Conservation (phyloP, 768 basidiomycete species). For the Termitomyces sp. region DNA sequence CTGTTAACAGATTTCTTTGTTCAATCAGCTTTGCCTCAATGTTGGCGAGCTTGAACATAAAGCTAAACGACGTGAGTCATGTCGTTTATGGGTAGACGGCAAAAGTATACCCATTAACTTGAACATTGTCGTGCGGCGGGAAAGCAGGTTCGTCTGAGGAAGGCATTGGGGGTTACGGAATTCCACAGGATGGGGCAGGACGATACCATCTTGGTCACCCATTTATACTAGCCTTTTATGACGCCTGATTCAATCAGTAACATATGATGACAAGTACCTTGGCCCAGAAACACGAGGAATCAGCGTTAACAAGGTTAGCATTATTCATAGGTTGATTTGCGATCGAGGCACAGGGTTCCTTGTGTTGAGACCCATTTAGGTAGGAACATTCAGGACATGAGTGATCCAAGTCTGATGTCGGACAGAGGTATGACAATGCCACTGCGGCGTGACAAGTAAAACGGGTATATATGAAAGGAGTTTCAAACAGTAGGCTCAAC, state of each 20-base stretch:
- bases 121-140: constrained; percentile 1
- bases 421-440: background rate
- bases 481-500: background rate
- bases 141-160: background rate
- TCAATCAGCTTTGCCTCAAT: constrained; percentile 4
- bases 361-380: background rate
- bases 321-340: background rate
- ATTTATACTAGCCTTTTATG: background rate
- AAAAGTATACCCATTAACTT: background rate
- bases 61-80: background rate
- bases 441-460: background rate
- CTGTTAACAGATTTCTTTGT: background rate
- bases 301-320: background rate
- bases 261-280: background rate
- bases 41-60: constrained; percentile 1
- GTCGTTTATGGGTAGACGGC: background rate
- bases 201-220: background rate
- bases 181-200: background rate
- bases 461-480: background rate
- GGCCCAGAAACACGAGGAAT: background rate
- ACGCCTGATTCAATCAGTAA: no score
- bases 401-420: background rate
- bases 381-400: background rate
- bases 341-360: background rate
- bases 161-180: background rate